Conservation (phyloP, 202 grass and related monocot genomes). For the Digitaria exilis region DNA sequence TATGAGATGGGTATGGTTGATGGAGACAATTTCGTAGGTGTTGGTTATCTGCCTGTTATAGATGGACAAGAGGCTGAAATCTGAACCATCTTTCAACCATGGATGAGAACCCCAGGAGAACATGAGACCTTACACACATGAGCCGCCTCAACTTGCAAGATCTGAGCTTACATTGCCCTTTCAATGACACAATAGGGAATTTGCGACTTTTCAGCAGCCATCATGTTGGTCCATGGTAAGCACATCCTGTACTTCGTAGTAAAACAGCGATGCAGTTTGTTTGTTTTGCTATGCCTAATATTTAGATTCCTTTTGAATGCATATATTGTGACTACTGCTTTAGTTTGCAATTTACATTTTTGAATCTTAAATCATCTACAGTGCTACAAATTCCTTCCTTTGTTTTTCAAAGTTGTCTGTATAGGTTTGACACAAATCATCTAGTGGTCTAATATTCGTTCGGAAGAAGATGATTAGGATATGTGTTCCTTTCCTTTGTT, state of each 20-base stretch:
- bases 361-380: neutral
- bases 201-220: neutral
- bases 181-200: neutral
- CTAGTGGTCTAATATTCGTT: neutral
- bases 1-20: constrained; percentile 32
- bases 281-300: neutral
- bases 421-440: too few species aligned
- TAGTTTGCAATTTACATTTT: neutral
- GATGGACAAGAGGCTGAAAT: neutral
- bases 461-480: neutral
- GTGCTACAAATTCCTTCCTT: neutral
- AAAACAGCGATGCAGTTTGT: neutral
- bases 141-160: neutral
- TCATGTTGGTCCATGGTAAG: constrained; percentile 32
- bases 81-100: constrained; percentile 2
- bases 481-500: neutral
- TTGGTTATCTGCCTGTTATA: neutral
- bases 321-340: neutral
- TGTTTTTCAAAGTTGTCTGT: too few species aligned
- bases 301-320: neutral
- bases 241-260: neutral
- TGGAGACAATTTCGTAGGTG: neutral
- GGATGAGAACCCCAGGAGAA: neutral
- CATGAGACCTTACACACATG: neutral
- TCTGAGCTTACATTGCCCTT: neutral